Evolutionary conservation across 1,284 basidiomycete genomes (phyloP).

Genomic region (Leccinum angustisporum): DNA sequence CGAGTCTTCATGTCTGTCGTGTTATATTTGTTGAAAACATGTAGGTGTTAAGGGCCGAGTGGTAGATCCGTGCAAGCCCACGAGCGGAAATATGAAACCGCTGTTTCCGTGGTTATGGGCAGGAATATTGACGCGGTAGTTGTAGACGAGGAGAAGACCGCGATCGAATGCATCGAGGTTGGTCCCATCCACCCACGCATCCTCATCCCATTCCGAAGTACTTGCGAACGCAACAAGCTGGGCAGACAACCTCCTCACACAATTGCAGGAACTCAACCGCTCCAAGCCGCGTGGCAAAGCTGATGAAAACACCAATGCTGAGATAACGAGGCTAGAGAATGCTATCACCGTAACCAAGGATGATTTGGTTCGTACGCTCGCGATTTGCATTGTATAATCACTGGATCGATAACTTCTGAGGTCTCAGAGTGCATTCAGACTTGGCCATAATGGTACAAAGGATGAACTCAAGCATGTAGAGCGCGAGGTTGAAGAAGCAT

Average conservation of each 20-base stretch:
- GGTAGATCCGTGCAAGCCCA: slow-evolving; percentile 91
- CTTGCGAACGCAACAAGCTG: slow-evolving; percentile 91
- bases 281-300: slow-evolving; percentile 79
- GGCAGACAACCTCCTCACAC: slow-evolving; percentile 78
- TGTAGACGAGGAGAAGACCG: slow-evolving; percentile 95
- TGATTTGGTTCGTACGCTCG: slow-evolving; percentile 64
- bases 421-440: slow-evolving; percentile 58
- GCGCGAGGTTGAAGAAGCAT: slow-evolving; percentile 63
- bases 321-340: slow-evolving; percentile 80
- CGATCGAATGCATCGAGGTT: slow-evolving; percentile 96
- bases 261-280: slow-evolving; percentile 81
- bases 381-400: not conserved
- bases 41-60: slow-evolving; percentile 87
- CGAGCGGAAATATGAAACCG: slow-evolving; percentile 89
- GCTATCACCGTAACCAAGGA: slow-evolving; percentile 73
- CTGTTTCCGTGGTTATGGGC: slow-evolving; percentile 94
- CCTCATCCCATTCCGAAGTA: slow-evolving; percentile 53
- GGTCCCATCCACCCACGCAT: slow-evolving; percentile 14
- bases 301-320: slow-evolving; percentile 77
- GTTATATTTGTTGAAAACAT: not conserved
- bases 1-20: not conserved
- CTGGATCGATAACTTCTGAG: slow-evolving; percentile 2
- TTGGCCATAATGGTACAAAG: slow-evolving; percentile 68
- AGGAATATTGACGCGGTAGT: slow-evolving; percentile 95
- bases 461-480: slow-evolving; percentile 81